A percentile compares a stretch with the other conserved stretches of the same genome.
These are phyloP conservation scores for Plasmodium coatneyi DNA, from an alignment of 169 alveolate species.

Conservation along the genomic window DNA sequence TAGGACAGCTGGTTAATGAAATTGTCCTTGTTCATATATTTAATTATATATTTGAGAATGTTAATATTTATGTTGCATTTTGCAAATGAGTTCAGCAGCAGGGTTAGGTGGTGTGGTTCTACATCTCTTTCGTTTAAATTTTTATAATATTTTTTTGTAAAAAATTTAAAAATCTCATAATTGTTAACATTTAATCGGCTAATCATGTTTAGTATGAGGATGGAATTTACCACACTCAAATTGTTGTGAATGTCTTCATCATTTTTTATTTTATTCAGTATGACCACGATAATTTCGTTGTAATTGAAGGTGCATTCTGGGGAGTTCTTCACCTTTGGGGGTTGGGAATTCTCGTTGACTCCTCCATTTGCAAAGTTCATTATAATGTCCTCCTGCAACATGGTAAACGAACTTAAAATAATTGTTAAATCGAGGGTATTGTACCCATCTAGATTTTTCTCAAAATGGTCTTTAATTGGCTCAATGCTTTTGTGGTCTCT, in stretches of 20 bases:
- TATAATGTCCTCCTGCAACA: slow-evolving; percentile 56
- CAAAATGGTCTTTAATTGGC: slow-evolving; percentile 43
- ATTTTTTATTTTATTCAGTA: slow-evolving; percentile 59
- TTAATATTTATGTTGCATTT: slow-evolving; percentile 73
- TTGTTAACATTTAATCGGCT: slow-evolving; percentile 52
- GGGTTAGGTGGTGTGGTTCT: slow-evolving; percentile 75
- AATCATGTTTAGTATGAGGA: slow-evolving; percentile 62
- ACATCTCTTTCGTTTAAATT: slow-evolving; percentile 72
- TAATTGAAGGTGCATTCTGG: not conserved
- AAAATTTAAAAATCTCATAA: slow-evolving; percentile 73
- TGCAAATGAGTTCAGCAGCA: slow-evolving; percentile 72
- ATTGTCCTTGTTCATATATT: slow-evolving; percentile 69
- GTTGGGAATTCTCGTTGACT: slow-evolving; percentile 3
- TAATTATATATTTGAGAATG: slow-evolving; percentile 68
- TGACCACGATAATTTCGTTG: slow-evolving; percentile 27
- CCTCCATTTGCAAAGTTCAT: not conserved
- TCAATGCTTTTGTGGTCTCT: slow-evolving; percentile 32
- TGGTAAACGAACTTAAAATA: slow-evolving; percentile 48
- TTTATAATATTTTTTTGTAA: slow-evolving; percentile 70
- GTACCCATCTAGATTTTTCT: slow-evolving; percentile 33
- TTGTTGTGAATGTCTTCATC: slow-evolving; percentile 69
- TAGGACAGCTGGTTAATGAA: slow-evolving; percentile 65
- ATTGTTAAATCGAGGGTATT: slow-evolving; percentile 72
- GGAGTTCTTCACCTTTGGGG: not conserved
- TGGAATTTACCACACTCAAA: slow-evolving; percentile 69